Conservation (phyloP, 1,284 basidiomycete species). For the Apiotrichum gamsii region DNA sequence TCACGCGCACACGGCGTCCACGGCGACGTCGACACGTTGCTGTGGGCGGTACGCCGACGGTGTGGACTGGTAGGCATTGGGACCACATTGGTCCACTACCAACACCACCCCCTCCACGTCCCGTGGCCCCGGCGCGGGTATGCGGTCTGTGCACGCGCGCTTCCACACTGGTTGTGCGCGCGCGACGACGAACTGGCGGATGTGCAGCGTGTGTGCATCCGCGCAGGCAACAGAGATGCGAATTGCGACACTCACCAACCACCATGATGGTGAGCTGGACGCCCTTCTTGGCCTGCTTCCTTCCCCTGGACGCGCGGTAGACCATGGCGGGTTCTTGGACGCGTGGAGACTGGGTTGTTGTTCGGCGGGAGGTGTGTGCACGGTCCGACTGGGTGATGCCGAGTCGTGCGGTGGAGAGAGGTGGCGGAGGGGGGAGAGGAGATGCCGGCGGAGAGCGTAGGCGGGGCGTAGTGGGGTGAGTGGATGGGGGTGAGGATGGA, state of each 20-base stretch:
- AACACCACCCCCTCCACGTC: not conserved
- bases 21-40: too few relatives aligned
- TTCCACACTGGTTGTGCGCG: too few relatives aligned
- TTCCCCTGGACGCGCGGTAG: conserved; percentile 69
- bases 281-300: conserved; percentile 93
- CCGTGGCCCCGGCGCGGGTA: not conserved
- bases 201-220: not conserved
- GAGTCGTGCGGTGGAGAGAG: not conserved
- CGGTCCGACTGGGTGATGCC: not conserved
- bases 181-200: too few relatives aligned
- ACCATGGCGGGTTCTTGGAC: conserved; percentile 24
- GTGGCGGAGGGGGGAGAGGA: not conserved
- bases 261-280: conserved; percentile 95
- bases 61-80: too few relatives aligned
- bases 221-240: not conserved
- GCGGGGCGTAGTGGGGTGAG: not conserved
- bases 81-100: too few relatives aligned
- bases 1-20: too few relatives aligned
- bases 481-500: not conserved
- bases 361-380: not conserved
- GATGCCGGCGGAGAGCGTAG: not conserved
- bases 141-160: too few relatives aligned
- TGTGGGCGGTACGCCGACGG: too few relatives aligned
- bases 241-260: conserved; percentile 60
- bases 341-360: conserved; percentile 1